Conservation (phyloP, 805 yeast genomes). For the Pichia cephalocereana region DNA sequence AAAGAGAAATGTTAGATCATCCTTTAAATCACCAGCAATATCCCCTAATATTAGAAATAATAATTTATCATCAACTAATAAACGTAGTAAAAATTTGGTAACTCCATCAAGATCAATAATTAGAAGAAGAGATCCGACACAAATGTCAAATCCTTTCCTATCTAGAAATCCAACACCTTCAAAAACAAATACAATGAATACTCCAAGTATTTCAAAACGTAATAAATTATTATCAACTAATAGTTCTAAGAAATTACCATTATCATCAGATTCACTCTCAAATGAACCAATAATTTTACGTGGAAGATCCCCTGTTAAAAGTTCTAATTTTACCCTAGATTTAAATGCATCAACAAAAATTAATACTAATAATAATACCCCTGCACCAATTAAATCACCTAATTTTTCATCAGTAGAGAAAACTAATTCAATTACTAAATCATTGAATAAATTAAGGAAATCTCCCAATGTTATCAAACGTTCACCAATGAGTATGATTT, state of each 20-base stretch:
- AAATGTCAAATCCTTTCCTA: conserved; percentile 20
- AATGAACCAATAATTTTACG: conserved; percentile 1
- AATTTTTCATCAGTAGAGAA: not conserved
- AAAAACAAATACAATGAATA: not conserved
- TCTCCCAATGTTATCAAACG: not conserved
- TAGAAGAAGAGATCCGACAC: conserved; percentile 10
- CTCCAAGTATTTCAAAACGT: not conserved
- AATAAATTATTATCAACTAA: no score
- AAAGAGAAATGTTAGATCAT: conserved; percentile 8
- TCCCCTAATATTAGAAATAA: not conserved
- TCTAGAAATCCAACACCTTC: conserved; percentile 9
- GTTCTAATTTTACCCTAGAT: not conserved
- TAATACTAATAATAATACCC: not conserved
- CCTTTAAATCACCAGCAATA: not conserved
- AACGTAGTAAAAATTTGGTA: not conserved
- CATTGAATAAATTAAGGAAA: not conserved
- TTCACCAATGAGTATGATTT: conserved; percentile 2
- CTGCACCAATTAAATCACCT: not conserved
- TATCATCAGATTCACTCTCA: not conserved
- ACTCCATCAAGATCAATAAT: conserved; percentile 16
- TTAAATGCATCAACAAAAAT: conserved; percentile 3
- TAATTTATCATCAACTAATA: not conserved
- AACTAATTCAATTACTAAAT: not conserved
- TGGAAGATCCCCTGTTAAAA: conserved; percentile 4
- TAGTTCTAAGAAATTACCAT: not conserved